phyloP scores from a whole-genome alignment of 2,329 filamentous ascomycete genomes.

The Hymenoscyphus albidus region DNA sequence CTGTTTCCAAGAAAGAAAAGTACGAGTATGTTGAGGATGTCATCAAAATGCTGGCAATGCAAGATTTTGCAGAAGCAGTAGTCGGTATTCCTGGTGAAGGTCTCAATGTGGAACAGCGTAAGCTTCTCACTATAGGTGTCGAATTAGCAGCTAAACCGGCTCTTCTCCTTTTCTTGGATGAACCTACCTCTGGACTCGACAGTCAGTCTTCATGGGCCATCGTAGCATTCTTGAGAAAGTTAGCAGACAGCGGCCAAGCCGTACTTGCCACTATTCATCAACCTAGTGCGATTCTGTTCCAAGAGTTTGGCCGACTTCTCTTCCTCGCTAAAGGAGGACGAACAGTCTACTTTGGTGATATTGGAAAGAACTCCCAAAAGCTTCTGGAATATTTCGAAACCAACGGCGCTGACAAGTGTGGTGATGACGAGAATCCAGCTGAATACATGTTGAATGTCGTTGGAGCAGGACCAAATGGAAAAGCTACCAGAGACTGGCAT shows the following conservation, averaged over 20 bases:
- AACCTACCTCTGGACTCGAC: slow-evolving; percentile 91
- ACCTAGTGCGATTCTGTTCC: slow-evolving; percentile 88
- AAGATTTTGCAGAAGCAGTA: slow-evolving; percentile 84
- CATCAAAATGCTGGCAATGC: slow-evolving; percentile 87
- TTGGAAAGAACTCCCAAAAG: slow-evolving; percentile 48
- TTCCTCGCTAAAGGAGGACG: slow-evolving; percentile 73
- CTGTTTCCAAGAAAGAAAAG: slow-evolving; percentile 71
- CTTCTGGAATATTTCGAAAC: slow-evolving; percentile 66
- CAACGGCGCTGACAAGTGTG: slow-evolving; percentile 64
- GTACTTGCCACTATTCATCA: slow-evolving; percentile 96
- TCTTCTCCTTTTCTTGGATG: slow-evolving; percentile 86
- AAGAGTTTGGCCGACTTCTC: slow-evolving; percentile 78
- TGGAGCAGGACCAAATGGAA: slow-evolving; percentile 58
- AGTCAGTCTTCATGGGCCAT: slow-evolving; percentile 94
- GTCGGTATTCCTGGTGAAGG: slow-evolving; percentile 90
- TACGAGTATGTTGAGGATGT: slow-evolving; percentile 85
- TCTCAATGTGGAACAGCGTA: slow-evolving; percentile 67
- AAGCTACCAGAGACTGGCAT: slow-evolving; percentile 58
- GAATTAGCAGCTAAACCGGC: slow-evolving; percentile 90
- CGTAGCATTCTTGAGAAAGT: slow-evolving; percentile 78
- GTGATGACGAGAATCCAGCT: slow-evolving; percentile 69
- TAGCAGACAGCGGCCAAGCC: slow-evolving; percentile 84
- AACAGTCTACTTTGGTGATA: slow-evolving; percentile 80
- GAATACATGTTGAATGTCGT: slow-evolving; percentile 62
- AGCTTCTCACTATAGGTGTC: slow-evolving; percentile 90